Evolutionary conservation across 75 land plant species (phyloP).

Genomic region (Cupressus sempervirens): DNA sequence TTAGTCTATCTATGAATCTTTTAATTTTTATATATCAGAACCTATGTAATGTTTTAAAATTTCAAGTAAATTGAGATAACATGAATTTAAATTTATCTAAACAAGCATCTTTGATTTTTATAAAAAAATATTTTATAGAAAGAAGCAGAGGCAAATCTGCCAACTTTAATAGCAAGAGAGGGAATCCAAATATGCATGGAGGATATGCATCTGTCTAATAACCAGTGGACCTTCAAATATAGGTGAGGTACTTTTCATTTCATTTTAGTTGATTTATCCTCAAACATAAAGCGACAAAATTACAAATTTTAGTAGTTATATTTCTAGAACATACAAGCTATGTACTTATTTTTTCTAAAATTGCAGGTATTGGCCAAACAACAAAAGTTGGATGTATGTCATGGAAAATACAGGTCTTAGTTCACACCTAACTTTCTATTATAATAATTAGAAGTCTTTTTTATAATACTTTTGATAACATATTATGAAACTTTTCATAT

Average conservation of each 20-base stretch:
- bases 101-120: not conserved
- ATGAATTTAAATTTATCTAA: not conserved
- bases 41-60: not conserved
- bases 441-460: not conserved
- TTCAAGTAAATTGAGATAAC: too few relatives aligned
- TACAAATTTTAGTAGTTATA: not conserved
- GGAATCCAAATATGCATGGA: conserved; percentile 37
- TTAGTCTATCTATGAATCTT: not conserved
- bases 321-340: not conserved
- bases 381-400: conserved; percentile 86
- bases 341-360: not conserved
- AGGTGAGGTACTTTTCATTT: conserved; percentile 11
- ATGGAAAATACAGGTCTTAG: conserved; percentile 74
- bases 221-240: conserved; percentile 32
- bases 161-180: conserved; percentile 25
- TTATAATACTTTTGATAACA: too few relatives aligned
- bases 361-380: conserved; percentile 84
- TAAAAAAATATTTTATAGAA: conserved; percentile 18
- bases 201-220: conserved; percentile 18
- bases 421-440: too few relatives aligned
- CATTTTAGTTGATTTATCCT: not conserved
- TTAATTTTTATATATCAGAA: not conserved
- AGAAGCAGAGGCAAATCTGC: conserved; percentile 36
- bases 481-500: not conserved
- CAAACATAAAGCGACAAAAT: not conserved